A percentile compares a stretch with the other conserved stretches of the same genome.
phyloP scores from a whole-genome alignment of 2,329 filamentous ascomycete genomes.

The Aphanoascus verrucosus region DNA sequence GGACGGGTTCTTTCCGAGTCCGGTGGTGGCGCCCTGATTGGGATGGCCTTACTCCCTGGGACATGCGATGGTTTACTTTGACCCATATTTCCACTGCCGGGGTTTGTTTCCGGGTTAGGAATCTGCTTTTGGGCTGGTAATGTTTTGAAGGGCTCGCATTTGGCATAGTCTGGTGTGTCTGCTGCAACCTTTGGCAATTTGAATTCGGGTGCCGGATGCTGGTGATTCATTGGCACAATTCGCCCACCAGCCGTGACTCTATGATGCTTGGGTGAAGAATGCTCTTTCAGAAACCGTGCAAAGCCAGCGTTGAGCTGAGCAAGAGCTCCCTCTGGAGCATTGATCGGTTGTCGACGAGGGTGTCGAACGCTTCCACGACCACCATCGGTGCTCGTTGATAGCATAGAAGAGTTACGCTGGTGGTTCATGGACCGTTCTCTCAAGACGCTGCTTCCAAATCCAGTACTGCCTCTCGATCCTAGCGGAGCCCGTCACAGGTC shows the following conservation, averaged over 20 bases:
- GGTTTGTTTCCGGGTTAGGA: neutral
- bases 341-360: conserved; percentile 25
- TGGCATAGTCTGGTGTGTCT: neutral
- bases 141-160: neutral
- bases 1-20: neutral
- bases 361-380: conserved; percentile 16
- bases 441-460: conserved; percentile 17
- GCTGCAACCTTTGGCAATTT: conserved; percentile 19
- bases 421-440: conserved; percentile 22
- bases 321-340: conserved; percentile 25
- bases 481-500: neutral
- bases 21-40: conserved; percentile 3
- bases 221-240: conserved; percentile 38
- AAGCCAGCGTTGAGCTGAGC: conserved; percentile 36
- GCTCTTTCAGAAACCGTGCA: conserved; percentile 37
- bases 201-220: conserved; percentile 28
- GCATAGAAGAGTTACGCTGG: conserved; percentile 19
- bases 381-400: conserved; percentile 19
- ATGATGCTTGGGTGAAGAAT: conserved; percentile 40
- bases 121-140: neutral
- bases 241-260: conserved; percentile 41
- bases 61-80: neutral
- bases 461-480: conserved; percentile 1
- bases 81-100: neutral
- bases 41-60: conserved; percentile 1